Evolutionary conservation across 2,329 filamentous ascomycete species (phyloP), one percentile per base, ranked within the genome.

Genomic region (Tolypocladium amazonense): DNA sequence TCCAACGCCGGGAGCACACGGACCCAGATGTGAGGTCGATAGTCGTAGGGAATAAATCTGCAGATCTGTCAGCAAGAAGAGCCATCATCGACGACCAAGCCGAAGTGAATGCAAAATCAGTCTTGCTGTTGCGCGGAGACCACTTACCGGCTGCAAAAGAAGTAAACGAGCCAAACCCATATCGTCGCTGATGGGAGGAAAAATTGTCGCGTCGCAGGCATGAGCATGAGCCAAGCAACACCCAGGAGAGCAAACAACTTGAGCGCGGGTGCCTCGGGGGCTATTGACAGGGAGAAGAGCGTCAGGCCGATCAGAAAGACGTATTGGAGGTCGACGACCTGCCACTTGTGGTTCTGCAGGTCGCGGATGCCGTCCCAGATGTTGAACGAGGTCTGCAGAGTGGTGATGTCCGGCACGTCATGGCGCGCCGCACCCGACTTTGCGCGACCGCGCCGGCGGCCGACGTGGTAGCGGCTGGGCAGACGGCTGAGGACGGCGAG

Each of bases 21-120:
- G 65, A 97, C 93, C 90, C 92, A 96, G 68, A 97, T 97, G 63
- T 91, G 88, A 61, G 92, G 92, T 66, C 93, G 87, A 77, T 92
- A 94, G 70, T 93, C 89, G 66, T 86, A 84, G 43, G 91, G 89
- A 67, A 97, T 92, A 76, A 96, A 97, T 70, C 92, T 96, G 69
- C 6, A 23, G 23, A 23, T 14, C 61, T 23, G 39, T 41, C 20
- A 41, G 52, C 45, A 27, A 55, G 39, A 47, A 25, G 56, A n/a
- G 56, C 59, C 58, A 54, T 58, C 50, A 5, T 50, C 15, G 47
- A 8, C 61, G 54, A 33, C 0, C 14, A 57, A 25, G 20, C 56
- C 41, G 50, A 55, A 14, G 39, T 18, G 38, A 41, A 4, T 27
- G 35, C 38, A 7, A 33, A 50, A 7, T 2, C 4, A 27, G 11